Conservation (phyloP, 805 yeast species). For the Ogataea salicorniae region DNA sequence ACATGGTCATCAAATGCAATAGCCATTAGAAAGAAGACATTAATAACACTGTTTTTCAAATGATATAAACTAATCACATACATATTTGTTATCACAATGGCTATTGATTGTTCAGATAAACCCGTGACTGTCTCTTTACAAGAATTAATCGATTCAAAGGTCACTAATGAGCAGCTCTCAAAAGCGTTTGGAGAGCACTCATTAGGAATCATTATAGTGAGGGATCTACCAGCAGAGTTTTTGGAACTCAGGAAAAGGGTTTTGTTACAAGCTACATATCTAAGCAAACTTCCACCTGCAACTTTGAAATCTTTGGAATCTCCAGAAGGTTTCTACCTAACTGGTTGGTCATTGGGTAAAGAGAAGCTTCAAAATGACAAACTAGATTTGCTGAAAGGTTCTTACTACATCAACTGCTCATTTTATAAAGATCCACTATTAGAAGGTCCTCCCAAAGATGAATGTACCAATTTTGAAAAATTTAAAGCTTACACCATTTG, state of each 20-base stretch:
- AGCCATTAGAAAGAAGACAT: no score
- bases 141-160: constrained; percentile 25
- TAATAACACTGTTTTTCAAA: no score
- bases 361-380: constrained; percentile 42
- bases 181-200: constrained; percentile 53
- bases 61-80: no score
- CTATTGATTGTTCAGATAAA: not conserved
- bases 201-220: constrained; percentile 48
- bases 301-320: constrained; percentile 37
- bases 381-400: constrained; percentile 50
- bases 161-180: constrained; percentile 26
- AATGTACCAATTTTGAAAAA: constrained; percentile 29
- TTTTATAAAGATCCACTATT: constrained; percentile 38
- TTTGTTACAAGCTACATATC: constrained; percentile 35
- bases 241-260: constrained; percentile 37
- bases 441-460: constrained; percentile 42
- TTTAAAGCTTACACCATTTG: constrained; percentile 42
- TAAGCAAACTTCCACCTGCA: constrained; percentile 36
- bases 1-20: no score
- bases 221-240: constrained; percentile 37
- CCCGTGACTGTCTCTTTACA: constrained; percentile 11
- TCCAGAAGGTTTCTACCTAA: constrained; percentile 46
- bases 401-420: constrained; percentile 55
- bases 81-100: not conserved
- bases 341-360: constrained; percentile 59